phyloP scores from a whole-genome alignment of 2,329 filamentous ascomycete species.

The Alternaria triticimaculans region DNA sequence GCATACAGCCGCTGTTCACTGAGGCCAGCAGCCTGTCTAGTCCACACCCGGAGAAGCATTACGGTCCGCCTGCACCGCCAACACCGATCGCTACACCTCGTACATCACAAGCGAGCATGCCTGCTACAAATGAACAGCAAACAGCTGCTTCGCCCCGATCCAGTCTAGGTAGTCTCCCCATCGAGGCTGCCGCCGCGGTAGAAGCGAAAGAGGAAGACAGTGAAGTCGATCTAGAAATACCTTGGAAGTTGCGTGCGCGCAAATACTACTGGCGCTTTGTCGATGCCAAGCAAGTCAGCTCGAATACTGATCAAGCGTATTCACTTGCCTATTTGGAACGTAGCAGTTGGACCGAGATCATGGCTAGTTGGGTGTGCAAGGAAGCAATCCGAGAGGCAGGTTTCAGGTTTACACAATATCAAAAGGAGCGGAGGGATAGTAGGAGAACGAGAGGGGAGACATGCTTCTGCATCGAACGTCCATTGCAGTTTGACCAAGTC shows the following conservation, averaged over 20 bases:
- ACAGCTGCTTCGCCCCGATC: constrained; percentile 33
- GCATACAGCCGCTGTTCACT: constrained; percentile 38
- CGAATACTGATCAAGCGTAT: constrained; percentile 37
- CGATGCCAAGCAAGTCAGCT: constrained; percentile 39
- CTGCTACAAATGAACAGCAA: constrained; percentile 12
- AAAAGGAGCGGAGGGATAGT: constrained; percentile 41
- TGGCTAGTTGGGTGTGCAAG: constrained; percentile 48
- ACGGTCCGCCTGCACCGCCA: constrained; percentile 30
- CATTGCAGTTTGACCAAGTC: constrained; percentile 45
- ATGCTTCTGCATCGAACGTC: constrained; percentile 43
- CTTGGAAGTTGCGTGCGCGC: constrained; percentile 44
- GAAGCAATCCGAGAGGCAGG: constrained; percentile 46
- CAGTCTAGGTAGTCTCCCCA: constrained; percentile 35
- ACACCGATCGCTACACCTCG: constrained; percentile 37
- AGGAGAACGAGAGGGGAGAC: constrained; percentile 44
- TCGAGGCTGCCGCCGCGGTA: constrained; percentile 40
- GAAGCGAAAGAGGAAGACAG: constrained; percentile 42
- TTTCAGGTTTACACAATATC: constrained; percentile 37
- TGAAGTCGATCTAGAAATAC: constrained; percentile 43
- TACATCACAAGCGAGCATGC: constrained; percentile 22
- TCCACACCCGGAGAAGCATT: constrained; percentile 24
- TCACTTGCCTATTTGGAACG: constrained; percentile 39
- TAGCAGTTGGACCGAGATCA: constrained; percentile 45
- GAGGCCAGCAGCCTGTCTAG: constrained; percentile 33
- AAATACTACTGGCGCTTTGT: constrained; percentile 46